Evolutionary conservation across 2,329 filamentous ascomycete species (phyloP).

Genomic region (Penicillium sp.): DNA sequence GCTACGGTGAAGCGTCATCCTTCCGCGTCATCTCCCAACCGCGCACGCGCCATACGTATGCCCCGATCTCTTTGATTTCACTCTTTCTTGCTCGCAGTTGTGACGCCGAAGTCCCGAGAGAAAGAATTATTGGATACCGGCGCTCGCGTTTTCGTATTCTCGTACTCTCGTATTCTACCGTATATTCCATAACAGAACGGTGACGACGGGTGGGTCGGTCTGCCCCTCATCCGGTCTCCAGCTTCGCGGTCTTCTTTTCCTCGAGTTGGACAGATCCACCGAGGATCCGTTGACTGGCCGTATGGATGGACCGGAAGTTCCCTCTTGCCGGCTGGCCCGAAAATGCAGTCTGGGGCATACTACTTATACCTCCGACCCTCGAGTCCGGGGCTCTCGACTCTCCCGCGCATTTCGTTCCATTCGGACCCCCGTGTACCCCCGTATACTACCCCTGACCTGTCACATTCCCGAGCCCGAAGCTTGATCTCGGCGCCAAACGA

Average conservation of each 20-base stretch:
- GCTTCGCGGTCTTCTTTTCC: background rate
- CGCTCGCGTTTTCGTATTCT: too few species aligned
- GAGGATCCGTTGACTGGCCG: constrained; percentile 1
- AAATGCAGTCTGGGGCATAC: constrained; percentile 1
- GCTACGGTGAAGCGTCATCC: constrained; percentile 12
- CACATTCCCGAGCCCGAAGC: background rate
- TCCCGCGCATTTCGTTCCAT: too few species aligned
- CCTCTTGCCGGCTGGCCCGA: constrained; percentile 1
- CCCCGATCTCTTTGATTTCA: background rate
- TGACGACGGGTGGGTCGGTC: background rate
- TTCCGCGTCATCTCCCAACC: constrained; percentile 23
- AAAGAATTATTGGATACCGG: too few species aligned
- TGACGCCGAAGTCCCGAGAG: too few species aligned
- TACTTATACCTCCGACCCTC: background rate
- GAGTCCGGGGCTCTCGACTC: background rate
- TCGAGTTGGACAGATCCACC: background rate
- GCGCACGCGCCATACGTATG: constrained; percentile 17
- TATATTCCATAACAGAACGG: too few species aligned
- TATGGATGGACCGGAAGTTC: background rate
- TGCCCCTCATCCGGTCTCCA: background rate
- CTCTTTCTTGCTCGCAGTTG: background rate
- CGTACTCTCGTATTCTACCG: too few species aligned
- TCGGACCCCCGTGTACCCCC: too few species aligned
- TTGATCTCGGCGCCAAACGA: background rate
- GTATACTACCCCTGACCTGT: background rate